A percentile compares a stretch with the other conserved stretches of the same genome.
Evolutionary conservation across 148 eudicot species (phyloP).

Genomic region (Mesembryanthemum crystallinum): DNA sequence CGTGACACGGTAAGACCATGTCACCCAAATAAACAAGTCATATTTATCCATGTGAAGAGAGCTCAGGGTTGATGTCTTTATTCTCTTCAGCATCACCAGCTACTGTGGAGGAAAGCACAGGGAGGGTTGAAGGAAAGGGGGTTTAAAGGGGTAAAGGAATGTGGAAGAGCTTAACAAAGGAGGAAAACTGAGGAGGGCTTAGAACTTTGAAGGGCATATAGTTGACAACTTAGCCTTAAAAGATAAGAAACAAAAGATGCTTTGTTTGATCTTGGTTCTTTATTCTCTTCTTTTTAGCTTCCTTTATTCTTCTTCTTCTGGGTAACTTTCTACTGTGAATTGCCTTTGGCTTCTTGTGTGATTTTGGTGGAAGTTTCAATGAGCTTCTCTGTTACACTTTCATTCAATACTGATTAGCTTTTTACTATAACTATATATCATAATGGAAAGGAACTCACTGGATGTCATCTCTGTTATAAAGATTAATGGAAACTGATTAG

Average conservation of each 20-base stretch:
- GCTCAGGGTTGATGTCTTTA: not conserved
- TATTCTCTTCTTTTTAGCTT: not conserved
- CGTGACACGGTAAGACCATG: no score
- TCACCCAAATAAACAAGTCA: no score
- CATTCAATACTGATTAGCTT: no score
- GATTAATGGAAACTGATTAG: no score
- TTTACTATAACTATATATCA: no score
- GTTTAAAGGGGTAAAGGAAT: not conserved
- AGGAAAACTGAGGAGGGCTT: not conserved
- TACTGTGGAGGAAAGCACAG: not conserved
- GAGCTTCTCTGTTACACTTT: not conserved
- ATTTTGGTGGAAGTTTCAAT: not conserved
- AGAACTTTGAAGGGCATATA: not conserved
- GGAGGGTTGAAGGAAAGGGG: not conserved
- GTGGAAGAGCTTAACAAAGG: not conserved
- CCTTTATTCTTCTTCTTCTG: conserved; percentile 6
- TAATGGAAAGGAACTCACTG: no score
- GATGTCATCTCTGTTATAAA: no score
- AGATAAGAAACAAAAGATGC: conserved; percentile 3
- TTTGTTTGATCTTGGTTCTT: conserved; percentile 17
- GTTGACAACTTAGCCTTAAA: conserved; percentile 15
- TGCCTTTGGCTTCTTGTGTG: not conserved
- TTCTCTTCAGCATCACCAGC: not conserved
- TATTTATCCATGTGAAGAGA: not conserved
- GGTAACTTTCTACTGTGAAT: conserved; percentile 12